These are phyloP conservation scores for Erodium maritimum DNA, from an alignment of 345 rosid species.

Conservation along the genomic window DNA sequence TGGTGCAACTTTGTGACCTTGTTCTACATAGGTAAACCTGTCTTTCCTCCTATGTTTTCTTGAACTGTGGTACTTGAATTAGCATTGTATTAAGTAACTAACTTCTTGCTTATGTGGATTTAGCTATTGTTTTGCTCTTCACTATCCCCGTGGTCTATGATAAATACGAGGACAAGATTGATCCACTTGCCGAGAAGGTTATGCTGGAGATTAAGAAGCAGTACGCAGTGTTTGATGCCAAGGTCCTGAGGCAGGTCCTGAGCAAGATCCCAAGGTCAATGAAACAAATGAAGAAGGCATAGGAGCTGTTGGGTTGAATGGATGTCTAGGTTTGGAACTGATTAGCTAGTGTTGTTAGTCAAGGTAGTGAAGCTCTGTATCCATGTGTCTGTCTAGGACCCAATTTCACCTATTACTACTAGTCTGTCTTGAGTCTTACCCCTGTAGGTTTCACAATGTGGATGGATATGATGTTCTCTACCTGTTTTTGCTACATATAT, in stretches of 20 bases:
- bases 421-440: too few relatives aligned
- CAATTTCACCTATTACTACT: too few relatives aligned
- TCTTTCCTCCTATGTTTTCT: neutral
- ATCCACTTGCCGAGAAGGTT: slow-evolving; percentile 69
- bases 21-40: slow-evolving; percentile 63
- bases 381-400: too few relatives aligned
- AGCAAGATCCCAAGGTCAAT: neutral
- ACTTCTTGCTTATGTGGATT: slow-evolving; percentile 1
- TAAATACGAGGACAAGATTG: slow-evolving; percentile 75
- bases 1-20: slow-evolving; percentile 79
- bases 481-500: too few relatives aligned
- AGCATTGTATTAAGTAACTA: neutral
- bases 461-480: too few relatives aligned
- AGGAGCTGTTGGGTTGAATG: neutral
- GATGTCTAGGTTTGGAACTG: too few relatives aligned
- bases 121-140: slow-evolving; percentile 69
- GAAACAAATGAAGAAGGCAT: neutral
- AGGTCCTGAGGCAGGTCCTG: slow-evolving; percentile 67
- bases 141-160: slow-evolving; percentile 78
- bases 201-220: slow-evolving; percentile 66
- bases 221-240: slow-evolving; percentile 59
- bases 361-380: too few relatives aligned
- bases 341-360: too few relatives aligned
- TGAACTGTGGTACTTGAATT: neutral
- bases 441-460: too few relatives aligned